Evolutionary conservation across 1,284 basidiomycete genomes (phyloP), one percentile per base, ranked within the genome.

Genomic region (Sporisorium exsertum): DNA sequence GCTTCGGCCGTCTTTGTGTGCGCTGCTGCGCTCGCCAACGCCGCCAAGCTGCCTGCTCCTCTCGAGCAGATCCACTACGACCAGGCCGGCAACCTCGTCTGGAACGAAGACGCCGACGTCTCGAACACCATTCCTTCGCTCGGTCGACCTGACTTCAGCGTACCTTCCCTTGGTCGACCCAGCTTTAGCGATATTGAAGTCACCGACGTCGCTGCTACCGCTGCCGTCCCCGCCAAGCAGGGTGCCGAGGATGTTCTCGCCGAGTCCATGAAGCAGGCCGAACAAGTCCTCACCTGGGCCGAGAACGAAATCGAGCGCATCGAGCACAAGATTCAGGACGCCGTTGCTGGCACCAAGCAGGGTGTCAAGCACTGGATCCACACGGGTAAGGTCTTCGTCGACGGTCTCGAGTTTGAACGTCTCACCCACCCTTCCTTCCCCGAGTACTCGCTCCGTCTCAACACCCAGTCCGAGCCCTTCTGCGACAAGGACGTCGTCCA

Each of bases 401-500:
- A 63, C 53, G 60, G 74, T 15, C 63, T 62, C 64, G 60, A 64
- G 47, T 54, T 93, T 84, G 91, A 94, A 83, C 88, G 91, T 49
- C 88, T 95, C 33, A 90, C 90, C 4, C 91, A 93, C 82, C 88
- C 91, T n/a, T 87, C 88, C 8, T 93, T 94, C 85, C 87, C 88
- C 16, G 84, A 90, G 26, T 90, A 95, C 86, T 88, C 90, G 64
- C 88, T 95, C 16, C 88, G 93, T 74, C 86, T 94, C 18, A 62
- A 57, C 56, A 47, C 68, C 20, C 54, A 72, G 54, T 58, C 66
- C 49, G 66, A 77, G 59, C 37, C 78, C 3, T 77, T 96, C 26
- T 97, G 94, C 79, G 94, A 96, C 79, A 87, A 92, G 0, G 88
- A 89, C 49, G 93, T 95, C 52, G 90, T 94, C 85, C 93, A 94